These are phyloP conservation scores for Xylaria longipes DNA, from an alignment of 495 filamentous ascomycete species.

Conservation along the genomic window DNA sequence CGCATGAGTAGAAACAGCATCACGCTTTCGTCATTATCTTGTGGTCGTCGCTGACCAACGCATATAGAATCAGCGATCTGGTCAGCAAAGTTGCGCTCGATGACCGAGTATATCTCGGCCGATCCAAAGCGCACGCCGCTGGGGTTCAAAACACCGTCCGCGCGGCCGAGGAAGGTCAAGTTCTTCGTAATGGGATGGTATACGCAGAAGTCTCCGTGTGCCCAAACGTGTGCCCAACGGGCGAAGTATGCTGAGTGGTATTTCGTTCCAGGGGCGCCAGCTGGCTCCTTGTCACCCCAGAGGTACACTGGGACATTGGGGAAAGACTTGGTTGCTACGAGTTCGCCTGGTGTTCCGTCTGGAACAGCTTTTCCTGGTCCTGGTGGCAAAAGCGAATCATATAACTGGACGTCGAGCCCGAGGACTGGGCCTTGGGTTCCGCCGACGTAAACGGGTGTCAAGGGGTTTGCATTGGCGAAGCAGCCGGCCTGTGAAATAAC, in stretches of 20 bases:
- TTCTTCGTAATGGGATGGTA: constrained; percentile 71
- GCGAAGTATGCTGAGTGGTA: constrained; percentile 77
- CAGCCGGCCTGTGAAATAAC: constrained; percentile 59
- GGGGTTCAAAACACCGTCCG: constrained; percentile 90
- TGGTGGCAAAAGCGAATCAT: constrained; percentile 65
- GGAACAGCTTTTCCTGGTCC: constrained; percentile 60
- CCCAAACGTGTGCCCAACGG: constrained; percentile 77
- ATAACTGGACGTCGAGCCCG: constrained; percentile 70
- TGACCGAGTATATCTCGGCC: constrained; percentile 78
- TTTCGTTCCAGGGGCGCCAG: constrained; percentile 54
- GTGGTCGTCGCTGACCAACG: constrained; percentile 73
- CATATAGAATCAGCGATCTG: constrained; percentile 71
- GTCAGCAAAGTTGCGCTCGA: constrained; percentile 69
- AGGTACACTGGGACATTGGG: constrained; percentile 77
- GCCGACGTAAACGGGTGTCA: constrained; percentile 74
- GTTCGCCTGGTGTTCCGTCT: constrained; percentile 71
- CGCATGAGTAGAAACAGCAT: constrained; percentile 79
- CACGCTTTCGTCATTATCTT: constrained; percentile 74
- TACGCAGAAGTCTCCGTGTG: constrained; percentile 78
- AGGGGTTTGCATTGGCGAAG: constrained; percentile 71
- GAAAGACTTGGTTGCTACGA: constrained; percentile 72
- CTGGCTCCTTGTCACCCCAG: constrained; percentile 64
- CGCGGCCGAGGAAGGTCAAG: constrained; percentile 76
- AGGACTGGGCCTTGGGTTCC: constrained; percentile 70
- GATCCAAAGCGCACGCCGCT: constrained; percentile 86